Base-by-base conservation (phyloP, 805 yeast species). In the Spathaspora girioi region DNA sequence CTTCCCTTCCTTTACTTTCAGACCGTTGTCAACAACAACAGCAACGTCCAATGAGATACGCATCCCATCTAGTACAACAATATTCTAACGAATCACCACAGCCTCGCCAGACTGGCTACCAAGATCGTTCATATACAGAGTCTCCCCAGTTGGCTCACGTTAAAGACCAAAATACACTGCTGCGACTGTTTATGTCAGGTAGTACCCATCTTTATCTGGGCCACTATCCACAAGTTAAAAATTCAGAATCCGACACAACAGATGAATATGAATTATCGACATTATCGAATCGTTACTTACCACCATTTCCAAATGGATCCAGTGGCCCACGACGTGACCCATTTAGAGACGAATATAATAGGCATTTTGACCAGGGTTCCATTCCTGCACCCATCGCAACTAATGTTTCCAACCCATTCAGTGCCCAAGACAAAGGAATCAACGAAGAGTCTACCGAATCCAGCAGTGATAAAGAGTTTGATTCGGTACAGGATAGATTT, bases 401-500 rank as follows among this genome's bases (percentile, higher is more conserved):
- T 32, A 35, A 44, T 18, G 14, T 14, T 38, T 46, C 47, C 14
- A 46, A 51, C 42, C 55, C 55, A 5, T 53, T 53, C 35, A 44
- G 44, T 15, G 43, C 15, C 19, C 38, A 23, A 10, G 38, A 46
- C 41, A 32, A 46, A 27, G 12, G 38, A n/a, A 14, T 18, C 19
- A 17, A 49, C 26, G 29, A 42, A 45, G 7, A 40, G 38, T 26
- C 17, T 15, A 44, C 11, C 18, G 20, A 35, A 12, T n/a, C 18
- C 18, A 23, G 26, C 14, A 45, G n/a, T 35, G 40, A 19, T 7
- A 20, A 31, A 17, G 43, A 41, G 8, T 47, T 43, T 15, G 53
- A 50, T 3, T 59, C 54, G 15, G 62, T 58, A 38, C 53, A 54
- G 17, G 55, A 49, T 9, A 55, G 46, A 43, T 49, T 59, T 11